These are phyloP conservation scores for Triangularia setosa DNA, from an alignment of 2,329 filamentous ascomycete genomes.

Conservation along the genomic window DNA sequence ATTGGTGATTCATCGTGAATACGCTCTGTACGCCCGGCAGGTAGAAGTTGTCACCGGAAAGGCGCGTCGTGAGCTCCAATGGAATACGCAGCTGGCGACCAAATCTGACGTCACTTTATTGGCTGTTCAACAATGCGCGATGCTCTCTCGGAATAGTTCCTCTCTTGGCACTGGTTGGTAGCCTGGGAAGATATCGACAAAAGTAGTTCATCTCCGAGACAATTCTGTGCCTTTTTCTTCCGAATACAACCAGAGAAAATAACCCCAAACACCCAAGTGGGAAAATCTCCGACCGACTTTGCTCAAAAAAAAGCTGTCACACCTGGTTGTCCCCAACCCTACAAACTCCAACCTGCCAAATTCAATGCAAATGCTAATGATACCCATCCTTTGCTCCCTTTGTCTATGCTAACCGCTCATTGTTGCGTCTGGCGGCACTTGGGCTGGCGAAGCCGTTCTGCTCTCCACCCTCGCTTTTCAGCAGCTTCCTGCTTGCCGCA, in stretches of 20 bases:
- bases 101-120: not conserved
- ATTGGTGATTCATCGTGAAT: not conserved
- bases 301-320: not conserved
- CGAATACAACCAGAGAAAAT: not conserved
- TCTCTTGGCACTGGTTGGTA: not conserved
- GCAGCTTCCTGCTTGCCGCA: constrained; percentile 36
- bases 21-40: not conserved
- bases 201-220: not conserved
- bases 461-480: constrained; percentile 31
- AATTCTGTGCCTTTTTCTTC: not conserved
- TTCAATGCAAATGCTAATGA: constrained; percentile 1
- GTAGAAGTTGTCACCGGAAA: not conserved
- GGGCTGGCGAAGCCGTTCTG: constrained; percentile 43
- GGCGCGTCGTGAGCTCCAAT: not conserved
- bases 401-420: constrained; percentile 12
- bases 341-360: constrained; percentile 11
- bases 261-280: not conserved
- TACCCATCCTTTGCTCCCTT: not conserved
- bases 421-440: constrained; percentile 40
- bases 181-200: not conserved
- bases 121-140: not conserved
- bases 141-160: not conserved
- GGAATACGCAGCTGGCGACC: not conserved
- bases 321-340: not conserved
- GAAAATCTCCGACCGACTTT: not conserved